A percentile compares a stretch with the other conserved stretches of the same genome.
Conservation (phyloP, 2,329 filamentous ascomycete genomes). For the Helminthosporium solani region DNA sequence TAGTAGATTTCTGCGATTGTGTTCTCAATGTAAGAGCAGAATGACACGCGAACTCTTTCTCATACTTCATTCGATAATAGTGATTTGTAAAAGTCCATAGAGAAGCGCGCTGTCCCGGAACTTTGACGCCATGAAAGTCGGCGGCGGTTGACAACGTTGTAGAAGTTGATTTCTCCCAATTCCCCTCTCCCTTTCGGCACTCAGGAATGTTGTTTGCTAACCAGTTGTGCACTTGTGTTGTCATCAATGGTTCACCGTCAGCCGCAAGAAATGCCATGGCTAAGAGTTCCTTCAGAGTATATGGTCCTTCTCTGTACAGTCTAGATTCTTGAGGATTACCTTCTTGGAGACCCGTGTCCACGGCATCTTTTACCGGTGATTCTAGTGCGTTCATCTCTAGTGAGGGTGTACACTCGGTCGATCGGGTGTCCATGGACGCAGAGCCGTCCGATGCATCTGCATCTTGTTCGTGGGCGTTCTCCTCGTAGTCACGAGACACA, state of each 20-base stretch:
- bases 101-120: background rate
- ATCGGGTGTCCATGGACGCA: background rate
- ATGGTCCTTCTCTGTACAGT: background rate
- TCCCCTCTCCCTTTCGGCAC: constrained; percentile 9
- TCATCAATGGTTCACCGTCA: background rate
- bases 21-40: background rate
- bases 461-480: background rate
- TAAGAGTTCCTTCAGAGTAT: background rate
- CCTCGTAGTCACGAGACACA: background rate
- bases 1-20: background rate
- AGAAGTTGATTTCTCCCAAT: constrained; percentile 17
- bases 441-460: background rate
- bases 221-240: constrained; percentile 8
- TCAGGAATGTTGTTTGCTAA: constrained; percentile 9
- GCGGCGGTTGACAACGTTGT: constrained; percentile 13
- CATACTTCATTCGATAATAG: background rate
- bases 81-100: constrained; percentile 4
- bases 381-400: background rate
- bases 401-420: background rate
- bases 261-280: constrained; percentile 14
- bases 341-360: background rate
- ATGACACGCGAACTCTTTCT: constrained; percentile 5
- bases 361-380: background rate
- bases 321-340: background rate
- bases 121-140: background rate